Evolutionary conservation across 2,329 filamentous ascomycete species (phyloP).

Genomic region (Stagonosporopsis rhizophila): DNA sequence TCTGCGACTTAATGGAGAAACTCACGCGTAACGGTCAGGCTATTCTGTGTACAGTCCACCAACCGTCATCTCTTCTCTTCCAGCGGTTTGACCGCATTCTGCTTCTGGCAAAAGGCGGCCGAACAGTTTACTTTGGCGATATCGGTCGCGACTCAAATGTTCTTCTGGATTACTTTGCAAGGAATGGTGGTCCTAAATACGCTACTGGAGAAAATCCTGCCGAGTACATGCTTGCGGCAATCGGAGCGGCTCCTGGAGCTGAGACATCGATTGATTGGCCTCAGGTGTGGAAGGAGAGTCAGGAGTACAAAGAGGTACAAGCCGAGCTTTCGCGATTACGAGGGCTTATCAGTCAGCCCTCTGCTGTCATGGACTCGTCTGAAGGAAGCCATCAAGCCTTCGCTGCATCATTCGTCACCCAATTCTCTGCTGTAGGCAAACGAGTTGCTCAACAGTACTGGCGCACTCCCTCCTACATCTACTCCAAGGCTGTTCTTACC

Average conservation of each 20-base stretch:
- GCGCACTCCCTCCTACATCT: slow-evolving; percentile 55
- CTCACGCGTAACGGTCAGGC: slow-evolving; percentile 80
- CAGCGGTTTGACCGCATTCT: slow-evolving; percentile 84
- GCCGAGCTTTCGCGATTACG: slow-evolving; percentile 51
- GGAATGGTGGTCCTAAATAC: slow-evolving; percentile 69
- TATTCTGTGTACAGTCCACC: slow-evolving; percentile 92
- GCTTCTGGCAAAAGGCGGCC: slow-evolving; percentile 77
- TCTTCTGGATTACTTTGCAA: slow-evolving; percentile 75
- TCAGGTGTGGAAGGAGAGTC: slow-evolving; percentile 47
- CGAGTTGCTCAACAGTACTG: slow-evolving; percentile 57
- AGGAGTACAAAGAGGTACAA: slow-evolving; percentile 37
- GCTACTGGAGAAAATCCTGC: slow-evolving; percentile 74
- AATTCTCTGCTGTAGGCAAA: slow-evolving; percentile 47
- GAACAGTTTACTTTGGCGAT: slow-evolving; percentile 80
- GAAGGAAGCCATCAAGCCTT: slow-evolving; percentile 58
- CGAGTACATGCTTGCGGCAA: slow-evolving; percentile 72
- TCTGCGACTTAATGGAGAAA: slow-evolving; percentile 84
- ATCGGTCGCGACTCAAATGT: slow-evolving; percentile 72
- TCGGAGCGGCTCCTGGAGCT: slow-evolving; percentile 41
- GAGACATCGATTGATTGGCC: slow-evolving; percentile 50
- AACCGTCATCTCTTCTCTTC: slow-evolving; percentile 90
- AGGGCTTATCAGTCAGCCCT: slow-evolving; percentile 39
- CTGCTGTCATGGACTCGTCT: slow-evolving; percentile 40
- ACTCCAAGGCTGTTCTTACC: slow-evolving; percentile 41
- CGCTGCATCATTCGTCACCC: slow-evolving; percentile 49